Conservation (phyloP, 192 early-diverging fungal genomes). For the Coemansia interrupta region DNA sequence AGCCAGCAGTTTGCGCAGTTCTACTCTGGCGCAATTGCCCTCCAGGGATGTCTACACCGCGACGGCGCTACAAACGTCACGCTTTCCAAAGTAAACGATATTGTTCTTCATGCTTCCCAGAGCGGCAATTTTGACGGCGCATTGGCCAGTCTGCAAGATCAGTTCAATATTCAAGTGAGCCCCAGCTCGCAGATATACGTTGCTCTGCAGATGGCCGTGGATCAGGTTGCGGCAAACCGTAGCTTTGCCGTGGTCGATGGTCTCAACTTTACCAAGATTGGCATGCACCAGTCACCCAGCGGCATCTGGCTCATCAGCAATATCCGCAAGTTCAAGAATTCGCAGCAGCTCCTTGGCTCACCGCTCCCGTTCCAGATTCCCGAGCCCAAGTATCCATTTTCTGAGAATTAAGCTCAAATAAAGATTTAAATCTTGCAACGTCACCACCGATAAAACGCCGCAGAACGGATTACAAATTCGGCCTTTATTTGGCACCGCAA, state of each 20-base stretch:
- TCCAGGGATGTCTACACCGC: slow-evolving; percentile 4
- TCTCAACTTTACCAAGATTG: slow-evolving; percentile 4
- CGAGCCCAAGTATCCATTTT: too few species aligned
- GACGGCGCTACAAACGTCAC: neutral
- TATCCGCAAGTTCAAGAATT: slow-evolving; percentile 1
- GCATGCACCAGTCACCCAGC: slow-evolving; percentile 3
- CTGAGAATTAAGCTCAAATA: too few species aligned
- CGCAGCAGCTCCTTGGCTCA: neutral
- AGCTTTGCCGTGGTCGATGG: neutral
- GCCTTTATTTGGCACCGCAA: too few species aligned
- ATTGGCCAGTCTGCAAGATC: neutral
- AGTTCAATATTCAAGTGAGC: neutral
- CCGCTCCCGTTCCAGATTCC: too few species aligned
- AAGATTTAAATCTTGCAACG: too few species aligned
- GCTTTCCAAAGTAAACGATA: neutral
- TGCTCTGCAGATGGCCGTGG: slow-evolving; percentile 7
- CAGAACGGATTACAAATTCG: too few species aligned
- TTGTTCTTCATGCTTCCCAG: neutral
- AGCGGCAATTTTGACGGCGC: neutral
- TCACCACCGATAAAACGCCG: too few species aligned
- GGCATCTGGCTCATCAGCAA: slow-evolving; percentile 8
- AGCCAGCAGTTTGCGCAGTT: neutral
- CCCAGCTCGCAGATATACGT: neutral
- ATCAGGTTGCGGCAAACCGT: neutral
- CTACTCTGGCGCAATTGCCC: neutral